A percentile compares a stretch with the other conserved stretches of the same genome.
These are phyloP conservation scores for Pythium sp. DNA, from an alignment of 352 stramenopile species.

Conservation along the genomic window DNA sequence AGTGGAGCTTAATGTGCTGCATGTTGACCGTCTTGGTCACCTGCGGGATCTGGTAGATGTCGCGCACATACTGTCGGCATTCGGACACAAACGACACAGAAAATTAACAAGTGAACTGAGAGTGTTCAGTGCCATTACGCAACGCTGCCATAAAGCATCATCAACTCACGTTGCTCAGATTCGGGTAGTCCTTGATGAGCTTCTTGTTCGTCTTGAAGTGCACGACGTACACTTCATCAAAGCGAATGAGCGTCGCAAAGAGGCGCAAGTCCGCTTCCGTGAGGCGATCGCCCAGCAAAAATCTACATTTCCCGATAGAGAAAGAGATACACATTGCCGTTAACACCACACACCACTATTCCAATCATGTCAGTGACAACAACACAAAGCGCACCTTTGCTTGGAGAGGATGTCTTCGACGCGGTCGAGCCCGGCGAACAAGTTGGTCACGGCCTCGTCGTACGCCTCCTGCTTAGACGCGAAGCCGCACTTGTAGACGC, in stretches of 20 bases:
- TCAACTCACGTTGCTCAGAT: conserved; percentile 71
- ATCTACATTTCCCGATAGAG: conserved; percentile 21
- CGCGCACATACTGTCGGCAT: conserved; percentile 52
- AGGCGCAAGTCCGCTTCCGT: conserved; percentile 81
- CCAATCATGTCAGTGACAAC: conserved; percentile 8
- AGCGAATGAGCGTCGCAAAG: conserved; percentile 80
- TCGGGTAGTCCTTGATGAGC: conserved; percentile 86
- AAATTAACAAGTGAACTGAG: not conserved
- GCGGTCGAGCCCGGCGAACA: conserved; percentile 70
- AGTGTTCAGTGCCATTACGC: not conserved
- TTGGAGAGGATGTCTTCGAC: conserved; percentile 67
- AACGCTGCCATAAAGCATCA: not conserved
- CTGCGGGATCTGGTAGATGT: conserved; percentile 92
- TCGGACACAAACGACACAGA: conserved; percentile 9
- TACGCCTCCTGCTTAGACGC: conserved; percentile 87
- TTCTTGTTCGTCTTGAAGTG: conserved; percentile 90
- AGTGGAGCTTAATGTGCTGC: conserved; percentile 97
- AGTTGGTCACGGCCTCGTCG: conserved; percentile 65
- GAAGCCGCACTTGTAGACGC: conserved; percentile 92
- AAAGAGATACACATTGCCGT: not conserved
- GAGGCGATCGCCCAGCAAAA: conserved; percentile 57
- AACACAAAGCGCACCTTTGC: conserved; percentile 30
- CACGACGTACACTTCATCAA: conserved; percentile 83
- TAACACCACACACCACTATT: not conserved
- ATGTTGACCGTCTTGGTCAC: conserved; percentile 91